Evolutionary conservation across 805 yeast species (phyloP), one percentile per base, ranked within the genome.

Genomic region (Naumovozyma baii): DNA sequence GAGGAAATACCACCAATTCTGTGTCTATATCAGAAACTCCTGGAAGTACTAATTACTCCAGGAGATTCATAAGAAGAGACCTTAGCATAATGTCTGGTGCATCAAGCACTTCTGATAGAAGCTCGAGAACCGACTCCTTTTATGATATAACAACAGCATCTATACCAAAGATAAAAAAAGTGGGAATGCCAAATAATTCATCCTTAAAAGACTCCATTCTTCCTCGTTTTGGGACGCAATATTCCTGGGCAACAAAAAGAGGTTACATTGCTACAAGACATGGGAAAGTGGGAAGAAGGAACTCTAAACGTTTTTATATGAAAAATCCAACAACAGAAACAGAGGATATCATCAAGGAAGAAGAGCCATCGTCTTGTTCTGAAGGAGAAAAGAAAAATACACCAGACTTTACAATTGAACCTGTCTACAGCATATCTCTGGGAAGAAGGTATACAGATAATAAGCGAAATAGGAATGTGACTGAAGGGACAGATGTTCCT

Each of bases 41-140:
- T 22, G 26, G 7, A 7, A 31, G 49, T 51, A 4, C 58, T 48
- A 33, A 50, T 42, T 14, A 52, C 55, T 18, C 38, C 41, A 42
- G 50, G 37, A 46, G 55, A 46, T 29, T 48, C 34, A 47, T 62
- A 0, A 50, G 62, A 35, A 53, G 70, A 38, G 60, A 64, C 15
- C 38, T 56, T 37, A 64, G 68, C 38, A 41, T 63, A 13, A 54
- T 62, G 30, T 64, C 69, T 1, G 62, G 62, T 25, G 57, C 63
- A 16, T 65, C 70, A 2, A 63, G 66, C 40, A 47, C 59, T 0
- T 63, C 69, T 5, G 70, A 66, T 31, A 48, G 57, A 36, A 63
- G 69, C 29, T 66, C 70, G 1, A 51, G 66, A 28, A 57, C 64
- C 17, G 66, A 61, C 32, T 67, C 71, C 3, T 53, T 65, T 28